These are phyloP conservation scores for Magnolia changhungtana DNA, from an alignment of 164 flowering plant genomes.

Conservation along the genomic window DNA sequence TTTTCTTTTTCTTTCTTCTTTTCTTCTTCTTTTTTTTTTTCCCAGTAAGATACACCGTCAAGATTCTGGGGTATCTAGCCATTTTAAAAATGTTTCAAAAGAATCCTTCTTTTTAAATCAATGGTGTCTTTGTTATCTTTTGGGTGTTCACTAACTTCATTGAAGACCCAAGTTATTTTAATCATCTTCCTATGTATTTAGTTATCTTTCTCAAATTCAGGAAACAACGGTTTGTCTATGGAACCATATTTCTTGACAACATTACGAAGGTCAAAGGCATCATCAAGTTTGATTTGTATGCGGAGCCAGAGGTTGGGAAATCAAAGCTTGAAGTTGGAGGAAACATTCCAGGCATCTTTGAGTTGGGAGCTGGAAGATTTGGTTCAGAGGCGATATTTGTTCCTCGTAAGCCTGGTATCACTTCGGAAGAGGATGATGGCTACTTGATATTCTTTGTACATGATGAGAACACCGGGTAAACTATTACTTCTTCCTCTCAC, in stretches of 20 bases:
- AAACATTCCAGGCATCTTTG: constrained; percentile 73
- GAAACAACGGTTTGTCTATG: constrained; percentile 87
- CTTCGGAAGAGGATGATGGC: constrained; percentile 94
- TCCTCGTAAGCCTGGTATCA: constrained; percentile 63
- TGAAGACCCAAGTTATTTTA: background rate
- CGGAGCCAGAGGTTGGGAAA: constrained; percentile 68
- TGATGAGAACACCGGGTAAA: constrained; percentile 88
- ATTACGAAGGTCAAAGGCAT: constrained; percentile 77
- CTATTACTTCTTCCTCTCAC: constrained; percentile 7
- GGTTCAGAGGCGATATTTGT: constrained; percentile 96
- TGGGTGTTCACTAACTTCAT: background rate
- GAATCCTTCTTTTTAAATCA: background rate
- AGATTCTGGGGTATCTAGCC: background rate
- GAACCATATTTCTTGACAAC: constrained; percentile 57
- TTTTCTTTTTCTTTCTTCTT: background rate
- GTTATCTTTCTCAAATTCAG: constrained; percentile 33
- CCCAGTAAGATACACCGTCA: background rate
- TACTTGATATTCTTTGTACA: constrained; percentile 85
- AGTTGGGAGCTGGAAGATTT: constrained; percentile 77
- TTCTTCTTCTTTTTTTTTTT: background rate
- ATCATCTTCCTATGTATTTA: background rate
- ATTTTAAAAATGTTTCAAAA: background rate
- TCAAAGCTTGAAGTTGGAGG: constrained; percentile 83
- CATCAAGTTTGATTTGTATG: constrained; percentile 85
- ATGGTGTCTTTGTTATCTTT: background rate